Evolutionary conservation across 2,329 filamentous ascomycete species (phyloP), one percentile per base, ranked within the genome.

Genomic region (Diplodia sapinea): DNA sequence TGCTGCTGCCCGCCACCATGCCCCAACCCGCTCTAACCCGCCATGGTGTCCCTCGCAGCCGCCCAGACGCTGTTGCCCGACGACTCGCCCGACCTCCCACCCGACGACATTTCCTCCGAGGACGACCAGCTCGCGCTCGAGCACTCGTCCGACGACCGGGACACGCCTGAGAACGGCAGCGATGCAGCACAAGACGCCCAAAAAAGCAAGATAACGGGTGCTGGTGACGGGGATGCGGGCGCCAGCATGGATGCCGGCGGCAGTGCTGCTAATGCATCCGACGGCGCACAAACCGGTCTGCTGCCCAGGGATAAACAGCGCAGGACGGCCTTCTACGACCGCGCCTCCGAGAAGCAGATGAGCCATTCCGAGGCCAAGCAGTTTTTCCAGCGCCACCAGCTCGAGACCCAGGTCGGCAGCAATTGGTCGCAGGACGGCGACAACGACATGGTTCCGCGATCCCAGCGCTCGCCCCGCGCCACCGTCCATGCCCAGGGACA

Each of bases 291-390:
- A 68, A 61, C 68, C 38, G 76, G 76, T 43, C 72, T 83, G 74
- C 78, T 84, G 51, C 80, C 80, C 51, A 76, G 83, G 72, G 83
- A 85, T 73, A 83, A 82, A 74, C 84, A 87, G 75, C 81, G 84
- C 68, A 90, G 89, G 76, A 97, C 93, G 9, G 92, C 94, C 23
- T 96, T 93, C 76, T 97, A 96, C 81, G 94, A 97, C 79, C 93
- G 94, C 74, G 90, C 94, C 64, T 91, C 92, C 65, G 95, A 99
- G 80, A 96, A 95, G 74, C 92, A 94, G 75, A 91, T 97, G 88
- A 96, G 91, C 75, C 93, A 97, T 78, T 90, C 92, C 31, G 95
- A 99, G 77, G 92, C 94, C 69, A 98, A 97, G 79, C 86, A 97
- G 70, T 96, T 98, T 82, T 99, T 97, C 79, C 94, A 97, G 81